Percentiles rank a stretch among this genome's conserved stretches.
These are phyloP conservation scores for Lithospermum erythrorhizon DNA, from an alignment of 257 asterid genomes.

Conservation along the genomic window DNA sequence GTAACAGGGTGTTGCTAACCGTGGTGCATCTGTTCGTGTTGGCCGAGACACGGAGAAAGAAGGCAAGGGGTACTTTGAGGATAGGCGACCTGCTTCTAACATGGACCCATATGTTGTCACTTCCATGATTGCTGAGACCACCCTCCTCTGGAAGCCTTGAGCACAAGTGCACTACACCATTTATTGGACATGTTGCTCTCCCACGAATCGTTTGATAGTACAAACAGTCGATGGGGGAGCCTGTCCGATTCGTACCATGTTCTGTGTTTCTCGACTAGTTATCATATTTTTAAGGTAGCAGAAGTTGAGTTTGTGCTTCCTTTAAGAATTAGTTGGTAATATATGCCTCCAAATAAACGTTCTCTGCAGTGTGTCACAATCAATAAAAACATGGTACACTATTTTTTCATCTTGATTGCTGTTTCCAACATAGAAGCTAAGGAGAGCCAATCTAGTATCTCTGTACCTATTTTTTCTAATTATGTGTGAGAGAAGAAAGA, in stretches of 20 bases:
- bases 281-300: no score
- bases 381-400: no score
- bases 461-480: no score
- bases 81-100: slow-evolving; percentile 88
- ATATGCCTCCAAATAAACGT: no score
- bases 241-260: background rate
- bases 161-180: background rate
- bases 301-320: no score
- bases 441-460: no score
- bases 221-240: background rate
- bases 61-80: slow-evolving; percentile 94
- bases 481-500: no score
- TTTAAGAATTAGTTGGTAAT: no score
- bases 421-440: no score
- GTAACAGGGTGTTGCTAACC: slow-evolving; percentile 83
- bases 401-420: no score
- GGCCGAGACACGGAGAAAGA: slow-evolving; percentile 88
- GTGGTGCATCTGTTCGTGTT: slow-evolving; percentile 84
- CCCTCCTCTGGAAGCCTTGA: slow-evolving; percentile 50
- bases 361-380: no score
- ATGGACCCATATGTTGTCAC: slow-evolving; percentile 94
- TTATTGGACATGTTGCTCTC: background rate
- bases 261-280: background rate
- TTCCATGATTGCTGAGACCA: slow-evolving; percentile 89
- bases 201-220: background rate